Conservation (phyloP, 768 basidiomycete genomes). For the Tylopilus balloui region DNA sequence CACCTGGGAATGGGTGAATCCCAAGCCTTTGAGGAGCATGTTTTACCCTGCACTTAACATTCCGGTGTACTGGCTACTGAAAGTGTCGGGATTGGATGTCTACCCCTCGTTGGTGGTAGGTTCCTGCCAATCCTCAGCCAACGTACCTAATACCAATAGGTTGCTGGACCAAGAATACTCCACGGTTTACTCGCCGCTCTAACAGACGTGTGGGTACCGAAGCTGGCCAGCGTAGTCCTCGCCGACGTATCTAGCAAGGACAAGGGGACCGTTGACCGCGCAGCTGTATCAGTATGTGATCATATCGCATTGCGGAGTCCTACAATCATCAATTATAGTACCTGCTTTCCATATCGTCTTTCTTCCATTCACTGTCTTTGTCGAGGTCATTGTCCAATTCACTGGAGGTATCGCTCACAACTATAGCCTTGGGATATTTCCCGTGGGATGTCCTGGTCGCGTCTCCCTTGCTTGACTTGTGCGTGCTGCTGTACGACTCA, state of each 20-base stretch:
- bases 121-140: slow-evolving; percentile 6
- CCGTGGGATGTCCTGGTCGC: slow-evolving; percentile 56
- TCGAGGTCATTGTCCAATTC: slow-evolving; percentile 92
- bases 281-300: slow-evolving; percentile 56
- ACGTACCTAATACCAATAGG: slow-evolving; percentile 38
- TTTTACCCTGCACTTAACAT: slow-evolving; percentile 79
- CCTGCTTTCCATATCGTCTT: slow-evolving; percentile 75
- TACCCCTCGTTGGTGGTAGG: slow-evolving; percentile 59
- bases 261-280: slow-evolving; percentile 20
- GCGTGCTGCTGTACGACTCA: neutral
- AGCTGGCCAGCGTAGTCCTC: slow-evolving; percentile 53
- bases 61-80: slow-evolving; percentile 71
- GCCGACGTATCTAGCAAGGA: slow-evolving; percentile 46
- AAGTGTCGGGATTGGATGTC: slow-evolving; percentile 48
- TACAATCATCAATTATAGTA: slow-evolving; percentile 42
- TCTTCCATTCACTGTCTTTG: slow-evolving; percentile 82
- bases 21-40: slow-evolving; percentile 70
- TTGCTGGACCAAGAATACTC: slow-evolving; percentile 67
- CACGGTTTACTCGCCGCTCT: slow-evolving; percentile 74
- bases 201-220: slow-evolving; percentile 72
- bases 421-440: slow-evolving; percentile 70
- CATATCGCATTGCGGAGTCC: neutral
- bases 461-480: slow-evolving; percentile 21
- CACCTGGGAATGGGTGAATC: slow-evolving; percentile 92
- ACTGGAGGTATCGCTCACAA: slow-evolving; percentile 81